Conservation (phyloP, 495 filamentous ascomycete genomes). For the Physcia stellaris region DNA sequence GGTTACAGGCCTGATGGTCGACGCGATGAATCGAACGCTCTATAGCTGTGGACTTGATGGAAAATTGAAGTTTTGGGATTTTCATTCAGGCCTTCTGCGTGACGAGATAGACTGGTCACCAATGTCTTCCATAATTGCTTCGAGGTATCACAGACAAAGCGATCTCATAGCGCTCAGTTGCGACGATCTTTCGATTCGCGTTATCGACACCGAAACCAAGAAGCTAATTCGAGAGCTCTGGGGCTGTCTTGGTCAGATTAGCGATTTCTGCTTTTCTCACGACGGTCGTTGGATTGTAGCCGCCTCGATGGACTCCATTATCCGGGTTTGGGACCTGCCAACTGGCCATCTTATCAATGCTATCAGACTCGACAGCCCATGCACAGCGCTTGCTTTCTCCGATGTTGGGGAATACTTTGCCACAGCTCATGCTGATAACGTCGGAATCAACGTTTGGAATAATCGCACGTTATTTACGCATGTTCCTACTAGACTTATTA, state of each 20-base stretch:
- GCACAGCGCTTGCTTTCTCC: constrained; percentile 76
- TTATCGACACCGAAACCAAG: constrained; percentile 82
- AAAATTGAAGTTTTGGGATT: constrained; percentile 98
- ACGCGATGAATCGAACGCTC: constrained; percentile 68
- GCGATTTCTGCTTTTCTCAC: constrained; percentile 80
- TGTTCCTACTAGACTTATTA: constrained; percentile 67
- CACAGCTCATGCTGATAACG: constrained; percentile 65
- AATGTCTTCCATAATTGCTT: constrained; percentile 59
- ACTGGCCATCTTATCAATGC: constrained; percentile 91
- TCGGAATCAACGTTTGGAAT: constrained; percentile 91
- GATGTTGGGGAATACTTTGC: constrained; percentile 84
- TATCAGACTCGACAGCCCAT: constrained; percentile 58
- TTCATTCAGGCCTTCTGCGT: constrained; percentile 58
- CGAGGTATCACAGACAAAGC: constrained; percentile 63
- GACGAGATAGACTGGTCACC: constrained; percentile 77
- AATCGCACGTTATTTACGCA: constrained; percentile 84
- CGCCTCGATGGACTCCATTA: constrained; percentile 64
- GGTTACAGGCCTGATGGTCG: constrained; percentile 74
- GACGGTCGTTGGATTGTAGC: constrained; percentile 92
- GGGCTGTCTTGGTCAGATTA: constrained; percentile 70
- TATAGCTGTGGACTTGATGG: constrained; percentile 83
- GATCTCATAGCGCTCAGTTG: constrained; percentile 85
- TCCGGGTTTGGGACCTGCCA: constrained; percentile 90
- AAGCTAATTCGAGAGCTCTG: constrained; percentile 85
- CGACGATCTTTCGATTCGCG: constrained; percentile 74